These are phyloP conservation scores for Pholiota adiposa DNA, from an alignment of 1,284 basidiomycete genomes.

Conservation along the genomic window DNA sequence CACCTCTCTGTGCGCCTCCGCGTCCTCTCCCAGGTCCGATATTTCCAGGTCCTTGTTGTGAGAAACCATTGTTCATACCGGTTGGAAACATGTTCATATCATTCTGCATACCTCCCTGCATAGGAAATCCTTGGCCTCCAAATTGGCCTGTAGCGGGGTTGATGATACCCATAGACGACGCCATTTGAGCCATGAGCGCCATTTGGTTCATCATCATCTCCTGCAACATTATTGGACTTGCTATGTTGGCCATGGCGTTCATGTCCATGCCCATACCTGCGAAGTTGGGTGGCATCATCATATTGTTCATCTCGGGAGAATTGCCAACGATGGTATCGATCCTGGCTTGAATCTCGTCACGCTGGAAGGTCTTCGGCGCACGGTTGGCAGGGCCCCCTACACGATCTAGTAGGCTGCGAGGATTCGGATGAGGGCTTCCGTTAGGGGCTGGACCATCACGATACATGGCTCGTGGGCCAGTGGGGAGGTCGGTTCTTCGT, in stretches of 20 bases:
- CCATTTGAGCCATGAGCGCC: constrained; percentile 85
- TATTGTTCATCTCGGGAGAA: constrained; percentile 49
- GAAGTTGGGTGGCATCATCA: constrained; percentile 63
- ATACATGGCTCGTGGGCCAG: constrained; percentile 80
- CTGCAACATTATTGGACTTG: constrained; percentile 74
- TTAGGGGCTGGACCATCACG: constrained; percentile 42
- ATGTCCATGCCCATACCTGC: constrained; percentile 67
- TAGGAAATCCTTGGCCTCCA: constrained; percentile 56
- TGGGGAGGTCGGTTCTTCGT: constrained; percentile 74
- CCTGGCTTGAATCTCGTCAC: constrained; percentile 76
- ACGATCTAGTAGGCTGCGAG: constrained; percentile 74
- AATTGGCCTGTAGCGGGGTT: constrained; percentile 58
- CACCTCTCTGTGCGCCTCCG: constrained; percentile 37
- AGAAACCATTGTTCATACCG: constrained; percentile 48
- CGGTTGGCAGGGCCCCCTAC: constrained; percentile 58
- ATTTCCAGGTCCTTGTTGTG: constrained; percentile 32
- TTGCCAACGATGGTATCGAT: constrained; percentile 75
- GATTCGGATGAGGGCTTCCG: constrained; percentile 33
- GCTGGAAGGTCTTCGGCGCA: constrained; percentile 43
- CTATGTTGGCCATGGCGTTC: constrained; percentile 56
- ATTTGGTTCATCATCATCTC: constrained; percentile 88
- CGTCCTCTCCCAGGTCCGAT: constrained; percentile 38
- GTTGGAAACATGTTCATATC: constrained; percentile 57
- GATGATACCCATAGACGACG: constrained; percentile 73
- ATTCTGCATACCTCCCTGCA: constrained; percentile 56